Conservation (phyloP, 2,329 filamentous ascomycete genomes). For the Venturia oleaginea region DNA sequence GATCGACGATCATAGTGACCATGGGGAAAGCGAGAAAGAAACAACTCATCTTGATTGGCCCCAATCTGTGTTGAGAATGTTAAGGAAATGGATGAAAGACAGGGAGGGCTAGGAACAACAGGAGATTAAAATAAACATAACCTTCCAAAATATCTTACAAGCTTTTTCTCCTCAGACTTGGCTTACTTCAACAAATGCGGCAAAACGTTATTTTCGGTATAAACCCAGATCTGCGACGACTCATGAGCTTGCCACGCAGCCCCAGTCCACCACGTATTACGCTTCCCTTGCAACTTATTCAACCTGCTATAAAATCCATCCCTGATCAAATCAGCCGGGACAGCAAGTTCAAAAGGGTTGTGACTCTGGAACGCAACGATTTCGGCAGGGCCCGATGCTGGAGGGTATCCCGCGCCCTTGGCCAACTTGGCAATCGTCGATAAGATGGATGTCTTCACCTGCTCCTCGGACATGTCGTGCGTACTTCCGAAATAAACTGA, state of each 20-base stretch:
- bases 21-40: no score
- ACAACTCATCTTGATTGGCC: no score
- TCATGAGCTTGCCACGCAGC: slow-evolving; percentile 25
- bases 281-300: slow-evolving; percentile 21
- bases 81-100: no score
- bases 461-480: slow-evolving; percentile 14
- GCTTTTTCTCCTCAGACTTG: no score
- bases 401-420: background rate
- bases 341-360: background rate
- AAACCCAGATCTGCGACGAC: slow-evolving; percentile 25
- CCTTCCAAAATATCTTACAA: no score
- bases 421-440: slow-evolving; percentile 16
- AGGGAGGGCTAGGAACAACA: no score
- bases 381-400: background rate
- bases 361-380: slow-evolving; percentile 2
- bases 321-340: background rate
- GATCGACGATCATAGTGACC: no score
- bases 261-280: slow-evolving; percentile 23
- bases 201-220: slow-evolving; percentile 17
- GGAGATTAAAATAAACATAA: no score
- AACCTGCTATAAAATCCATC: slow-evolving; percentile 22
- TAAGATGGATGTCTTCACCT: slow-evolving; percentile 19
- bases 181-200: background rate
- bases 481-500: slow-evolving; percentile 18
- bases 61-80: no score